Evolutionary conservation across 345 rosid genomes (phyloP), one percentile per base, ranked within the genome.

Genomic region (Ceriops zippeliana): DNA sequence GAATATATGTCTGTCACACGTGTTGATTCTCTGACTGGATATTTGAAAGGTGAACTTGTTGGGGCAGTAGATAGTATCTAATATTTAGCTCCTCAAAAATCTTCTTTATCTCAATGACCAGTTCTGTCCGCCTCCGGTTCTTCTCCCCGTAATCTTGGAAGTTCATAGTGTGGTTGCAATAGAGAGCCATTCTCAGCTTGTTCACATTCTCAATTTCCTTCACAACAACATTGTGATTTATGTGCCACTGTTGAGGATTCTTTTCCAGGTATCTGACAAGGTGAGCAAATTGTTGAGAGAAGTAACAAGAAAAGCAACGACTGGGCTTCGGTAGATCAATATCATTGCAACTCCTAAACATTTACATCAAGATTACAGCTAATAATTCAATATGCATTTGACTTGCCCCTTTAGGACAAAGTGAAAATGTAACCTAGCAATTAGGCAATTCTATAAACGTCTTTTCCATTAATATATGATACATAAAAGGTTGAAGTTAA

Each of bases 131-230:
- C 26, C 79, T 70, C 62, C 46, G 70, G 70, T 70, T 75, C 46
- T 54, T 75, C 74, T 75, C 79, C 24, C 51, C 67, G 28, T 7
- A 70, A 52, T 75, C 79, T 70, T 75, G 79, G 67, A 58, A 75
- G 66, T 75, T 75, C 71, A 75, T 75, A 9, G 74, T 75, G 74
- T 75, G 79, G 27, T 42, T 75, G 42, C 66, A 60, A 31, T 68
- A 75, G 51, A 75, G 79, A 34, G 71, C 79, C 74, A 75, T 70
- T 52, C 65, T 65, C 38, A 75, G 35, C 62, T 70, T 61, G 57
- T 75, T 75, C 51, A 75, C 67, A 11, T 70, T 70, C 66, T 75
- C 79, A 60, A 75, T 75, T 51, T 75, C 79, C 61, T 70, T 70
- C 59, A 75, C 71, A 11, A 70, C 71, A 70, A 75, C 52, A 42